phyloP scores from a whole-genome alignment of 139 green algal genomes.

The Trebouxia sp. region DNA sequence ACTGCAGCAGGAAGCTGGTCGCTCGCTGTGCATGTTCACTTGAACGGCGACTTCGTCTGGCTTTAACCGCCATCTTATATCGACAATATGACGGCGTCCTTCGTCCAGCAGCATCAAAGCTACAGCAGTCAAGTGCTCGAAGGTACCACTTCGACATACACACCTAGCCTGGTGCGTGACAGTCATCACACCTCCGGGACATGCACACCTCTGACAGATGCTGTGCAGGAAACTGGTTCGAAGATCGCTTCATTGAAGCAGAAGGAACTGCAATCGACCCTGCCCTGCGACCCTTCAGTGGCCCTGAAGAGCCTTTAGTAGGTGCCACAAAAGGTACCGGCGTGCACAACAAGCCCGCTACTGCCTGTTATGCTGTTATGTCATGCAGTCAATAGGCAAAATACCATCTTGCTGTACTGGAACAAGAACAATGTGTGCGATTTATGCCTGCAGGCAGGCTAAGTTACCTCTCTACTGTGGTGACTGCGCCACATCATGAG shows the following conservation, averaged over 20 bases:
- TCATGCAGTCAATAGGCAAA: no score
- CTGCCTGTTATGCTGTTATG: background rate
- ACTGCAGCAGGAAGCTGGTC: no score
- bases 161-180: no score
- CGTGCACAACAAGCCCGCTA: background rate
- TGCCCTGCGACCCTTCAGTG: background rate
- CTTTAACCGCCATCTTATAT: no score
- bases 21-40: no score
- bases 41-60: no score
- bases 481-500: constrained; percentile 22
- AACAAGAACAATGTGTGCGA: no score
- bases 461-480: constrained; percentile 6
- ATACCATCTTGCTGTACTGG: no score
- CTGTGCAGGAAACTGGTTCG: constrained; percentile 10
- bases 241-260: background rate
- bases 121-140: constrained; percentile 15
- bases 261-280: background rate
- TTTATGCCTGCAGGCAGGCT: background rate
- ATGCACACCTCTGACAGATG: no score
- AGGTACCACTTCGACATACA: background rate
- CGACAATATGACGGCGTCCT: no score
- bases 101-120: background rate
- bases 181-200: no score
- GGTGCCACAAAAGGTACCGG: constrained; percentile 22
- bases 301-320: background rate